Base-by-base conservation (phyloP, 495 filamentous ascomycete species). In the Penicillium desertorum region DNA sequence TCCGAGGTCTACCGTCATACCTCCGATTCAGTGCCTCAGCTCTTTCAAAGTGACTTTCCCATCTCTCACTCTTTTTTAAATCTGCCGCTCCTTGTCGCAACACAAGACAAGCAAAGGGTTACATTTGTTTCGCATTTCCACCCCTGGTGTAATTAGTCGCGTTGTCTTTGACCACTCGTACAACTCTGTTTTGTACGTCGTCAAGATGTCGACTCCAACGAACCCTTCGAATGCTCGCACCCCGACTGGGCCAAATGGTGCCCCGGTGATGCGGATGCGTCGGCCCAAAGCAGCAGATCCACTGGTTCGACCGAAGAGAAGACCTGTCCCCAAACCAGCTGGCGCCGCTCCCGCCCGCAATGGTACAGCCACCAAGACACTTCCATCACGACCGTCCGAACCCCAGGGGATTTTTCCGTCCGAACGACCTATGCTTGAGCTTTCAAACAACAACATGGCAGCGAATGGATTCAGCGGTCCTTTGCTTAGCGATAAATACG, bases 281-380 rank as follows among this genome's bases (percentile, higher is more conserved):
- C 72, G 75, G 23, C 80, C 79, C 25, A 81, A 79, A 58, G 70
- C 73, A 47, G 83, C 79, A 59, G 87, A 94, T 63, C 88, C 89
- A 3, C 72, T 91, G 16, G 83, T 89, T 20, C 78, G 86, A 52
- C 81, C 84, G 23, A 89, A 88, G 66, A 83, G 78, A 57, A 72
- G 64, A 46, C 69, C 70, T 27, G 47, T 42, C 4, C 23, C 61
- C n/a, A 74, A 61, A 36, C 69, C 78, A 49, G 42, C 70, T 10
- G 66, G 60, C 50, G 51, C 63, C 45, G 29, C 61, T 5, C 53
- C 64, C 3, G 61, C 56, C 12, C 65, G 53, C 25, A 43, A 44
- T 34, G 50, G 57, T 27, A 46, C 30, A 48, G 58, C 69, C 20
- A 49, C 49, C 10, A 72, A 69, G 48, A 63, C 69, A 29, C 57